Conservation (phyloP, 2,329 filamentous ascomycete species). For the Ophiostoma triangulosporum region DNA sequence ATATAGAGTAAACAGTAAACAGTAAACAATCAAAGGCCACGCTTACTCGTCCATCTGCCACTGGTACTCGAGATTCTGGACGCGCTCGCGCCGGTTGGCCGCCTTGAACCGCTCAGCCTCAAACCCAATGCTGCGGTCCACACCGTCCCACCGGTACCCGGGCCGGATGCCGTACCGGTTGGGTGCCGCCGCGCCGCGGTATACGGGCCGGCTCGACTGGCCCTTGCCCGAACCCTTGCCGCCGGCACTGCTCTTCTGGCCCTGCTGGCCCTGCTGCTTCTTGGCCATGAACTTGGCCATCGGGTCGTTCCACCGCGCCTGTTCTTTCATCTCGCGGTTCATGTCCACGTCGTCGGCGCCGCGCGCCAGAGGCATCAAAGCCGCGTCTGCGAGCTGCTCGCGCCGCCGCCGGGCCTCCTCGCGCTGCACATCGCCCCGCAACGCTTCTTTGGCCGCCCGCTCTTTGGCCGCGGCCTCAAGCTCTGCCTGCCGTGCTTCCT, state of each 20-base stretch:
- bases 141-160: slow-evolving; percentile 92
- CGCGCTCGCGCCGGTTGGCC: slow-evolving; percentile 61
- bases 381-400: slow-evolving; percentile 64
- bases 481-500: slow-evolving; percentile 57
- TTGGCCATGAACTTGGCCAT: slow-evolving; percentile 64
- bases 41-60: slow-evolving; percentile 71
- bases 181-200: slow-evolving; percentile 66
- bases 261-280: too few relatives aligned
- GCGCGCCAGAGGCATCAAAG: slow-evolving; percentile 66
- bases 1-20: neutral
- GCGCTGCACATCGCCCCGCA: slow-evolving; percentile 76
- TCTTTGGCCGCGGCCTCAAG: neutral
- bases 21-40: neutral
- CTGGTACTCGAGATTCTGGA: slow-evolving; percentile 70
- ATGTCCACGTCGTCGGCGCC: slow-evolving; percentile 73
- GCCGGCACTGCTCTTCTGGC: slow-evolving; percentile 25
- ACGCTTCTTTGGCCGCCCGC: slow-evolving; percentile 50
- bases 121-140: slow-evolving; percentile 86
- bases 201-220: slow-evolving; percentile 43
- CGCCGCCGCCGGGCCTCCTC: slow-evolving; percentile 50
- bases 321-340: slow-evolving; percentile 68
- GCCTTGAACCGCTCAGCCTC: slow-evolving; percentile 88
- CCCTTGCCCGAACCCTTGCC: slow-evolving; percentile 11
- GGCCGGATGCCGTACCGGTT: slow-evolving; percentile 91
- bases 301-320: slow-evolving; percentile 84